Evolutionary conservation across 192 early-diverging fungal genomes (phyloP).

Genomic region (Mortierella antarctica): DNA sequence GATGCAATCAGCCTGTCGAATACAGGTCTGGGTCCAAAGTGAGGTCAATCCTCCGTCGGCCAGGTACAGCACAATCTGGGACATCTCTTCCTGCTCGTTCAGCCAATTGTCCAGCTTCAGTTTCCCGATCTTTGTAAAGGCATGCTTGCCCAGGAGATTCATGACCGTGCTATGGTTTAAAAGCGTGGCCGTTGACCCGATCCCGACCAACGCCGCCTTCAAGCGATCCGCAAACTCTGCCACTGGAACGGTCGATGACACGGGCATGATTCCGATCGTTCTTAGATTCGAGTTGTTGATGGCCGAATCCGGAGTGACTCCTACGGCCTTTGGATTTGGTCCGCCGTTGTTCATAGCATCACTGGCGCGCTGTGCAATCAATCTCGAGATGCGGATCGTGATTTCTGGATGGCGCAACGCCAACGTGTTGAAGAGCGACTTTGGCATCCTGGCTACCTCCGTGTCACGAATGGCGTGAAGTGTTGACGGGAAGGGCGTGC

Average conservation of each 20-base stretch:
- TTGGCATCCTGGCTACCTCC: slow-evolving; percentile 95
- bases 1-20: slow-evolving; percentile 97
- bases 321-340: slow-evolving; percentile 12
- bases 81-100: slow-evolving; percentile 91
- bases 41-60: slow-evolving; percentile 92
- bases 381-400: slow-evolving; percentile 89
- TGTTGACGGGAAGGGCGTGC: slow-evolving; percentile 78
- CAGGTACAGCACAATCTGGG: slow-evolving; percentile 91
- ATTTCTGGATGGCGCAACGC: slow-evolving; percentile 90
- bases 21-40: slow-evolving; percentile 95
- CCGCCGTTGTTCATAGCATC: slow-evolving; percentile 32
- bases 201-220: slow-evolving; percentile 72
- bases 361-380: slow-evolving; percentile 76
- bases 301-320: slow-evolving; percentile 63
- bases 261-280: slow-evolving; percentile 94
- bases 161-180: slow-evolving; percentile 88
- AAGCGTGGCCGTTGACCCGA: slow-evolving; percentile 78
- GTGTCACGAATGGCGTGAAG: slow-evolving; percentile 98
- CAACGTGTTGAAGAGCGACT: slow-evolving; percentile 93
- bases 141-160: slow-evolving; percentile 86
- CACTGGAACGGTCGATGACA: slow-evolving; percentile 83
- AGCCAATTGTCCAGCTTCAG: slow-evolving; percentile 95
- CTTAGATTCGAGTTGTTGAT: slow-evolving; percentile 94
- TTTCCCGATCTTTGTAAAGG: slow-evolving; percentile 90
- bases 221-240: slow-evolving; percentile 89